Base-by-base conservation (phyloP, 257 asterid genomes). In the Ophiorrhiza pumila region DNA sequence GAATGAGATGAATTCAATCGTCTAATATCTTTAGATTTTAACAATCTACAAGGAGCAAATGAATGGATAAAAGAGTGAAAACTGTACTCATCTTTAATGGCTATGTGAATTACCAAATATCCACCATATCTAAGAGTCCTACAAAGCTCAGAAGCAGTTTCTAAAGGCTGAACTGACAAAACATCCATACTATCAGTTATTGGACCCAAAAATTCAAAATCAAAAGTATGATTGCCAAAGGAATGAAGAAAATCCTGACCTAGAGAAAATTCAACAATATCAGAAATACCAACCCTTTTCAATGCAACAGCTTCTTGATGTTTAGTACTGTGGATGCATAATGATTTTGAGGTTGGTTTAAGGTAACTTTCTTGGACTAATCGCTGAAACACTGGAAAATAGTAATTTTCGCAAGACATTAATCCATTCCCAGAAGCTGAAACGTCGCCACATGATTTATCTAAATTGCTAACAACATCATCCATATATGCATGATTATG, bases 81-180 rank as follows among this genome's bases (percentile, higher is more conserved):
- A 47, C 73, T 66, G 43, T 74, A 74, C 25, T 59, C 71, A 56
- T 74, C 78, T 25, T 17, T 56, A 35, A 25, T 1, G 5, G 60
- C 49, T 18, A 69, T 11, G 12, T 74, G 73, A 47, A 74, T 50
- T 4, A 57, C 73, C 42, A 66, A 39, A 67, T 49, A 55, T 29
- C 78, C 78, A 41, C 71, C 68, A 55, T 41, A 56, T 23, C 41
- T 74, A 11, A 74, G 45, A 6, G 52, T 74, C 45, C 78, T 66
- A 12, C 73, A 58, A 42, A 74, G 52, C 68, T 66, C 73, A 25
- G 61, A 37, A 29, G 68, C 78, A 29, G 43, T 65, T 10, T 56
- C 52, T 4, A n/a, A 23, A 11, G 78, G 78, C 34, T 34, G 64
- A 10, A 50, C n/a, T 14, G 66, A 29, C 73, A 31, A 55, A 20